A percentile compares a stretch with the other conserved stretches of the same genome.
phyloP scores from a whole-genome alignment of 805 yeast genomes.

The Hanseniaspora occidentalis region DNA sequence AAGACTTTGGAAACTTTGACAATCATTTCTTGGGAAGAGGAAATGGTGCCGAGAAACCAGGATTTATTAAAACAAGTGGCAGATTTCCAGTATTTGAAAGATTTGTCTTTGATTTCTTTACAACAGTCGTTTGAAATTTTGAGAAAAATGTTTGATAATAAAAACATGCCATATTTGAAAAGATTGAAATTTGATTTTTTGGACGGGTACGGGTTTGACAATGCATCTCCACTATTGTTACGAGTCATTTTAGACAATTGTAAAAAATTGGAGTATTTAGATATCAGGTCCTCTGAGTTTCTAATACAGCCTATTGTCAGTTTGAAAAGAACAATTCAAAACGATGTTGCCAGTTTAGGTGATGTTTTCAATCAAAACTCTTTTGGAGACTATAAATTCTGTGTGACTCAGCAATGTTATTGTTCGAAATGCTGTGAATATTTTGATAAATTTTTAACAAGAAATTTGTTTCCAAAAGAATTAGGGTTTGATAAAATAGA shows the following conservation, averaged over 20 bases:
- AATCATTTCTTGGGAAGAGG: slow-evolving; percentile 32
- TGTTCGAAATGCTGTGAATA: slow-evolving; percentile 21
- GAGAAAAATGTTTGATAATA: slow-evolving; percentile 21
- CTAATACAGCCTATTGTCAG: slow-evolving; percentile 20
- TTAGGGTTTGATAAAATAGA: slow-evolving; percentile 17
- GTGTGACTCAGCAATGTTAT: slow-evolving; percentile 21
- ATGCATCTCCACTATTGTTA: slow-evolving; percentile 23
- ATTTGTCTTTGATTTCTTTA: slow-evolving; percentile 30
- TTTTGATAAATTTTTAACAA: slow-evolving; percentile 21
- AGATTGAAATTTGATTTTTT: slow-evolving; percentile 30
- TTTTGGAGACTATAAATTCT: slow-evolving; percentile 16
- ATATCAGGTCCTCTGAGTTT: slow-evolving; percentile 24
- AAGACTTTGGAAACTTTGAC: slow-evolving; percentile 26
- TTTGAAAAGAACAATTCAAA: not conserved
- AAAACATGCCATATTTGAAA: slow-evolving; percentile 17
- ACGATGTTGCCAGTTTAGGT: not conserved
- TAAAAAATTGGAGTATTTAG: slow-evolving; percentile 27
- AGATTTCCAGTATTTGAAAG: slow-evolving; percentile 26
- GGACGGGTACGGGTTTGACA: slow-evolving; percentile 23
- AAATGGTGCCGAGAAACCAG: slow-evolving; percentile 20
- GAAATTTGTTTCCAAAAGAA: slow-evolving; percentile 20
- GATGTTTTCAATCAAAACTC: slow-evolving; percentile 3
- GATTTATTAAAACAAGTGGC: slow-evolving; percentile 27
- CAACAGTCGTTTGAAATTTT: slow-evolving; percentile 23
- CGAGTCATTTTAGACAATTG: slow-evolving; percentile 23